These are phyloP conservation scores for Uromyces viciae-fabae DNA, from an alignment of 1,284 basidiomycete genomes.

Conservation along the genomic window DNA sequence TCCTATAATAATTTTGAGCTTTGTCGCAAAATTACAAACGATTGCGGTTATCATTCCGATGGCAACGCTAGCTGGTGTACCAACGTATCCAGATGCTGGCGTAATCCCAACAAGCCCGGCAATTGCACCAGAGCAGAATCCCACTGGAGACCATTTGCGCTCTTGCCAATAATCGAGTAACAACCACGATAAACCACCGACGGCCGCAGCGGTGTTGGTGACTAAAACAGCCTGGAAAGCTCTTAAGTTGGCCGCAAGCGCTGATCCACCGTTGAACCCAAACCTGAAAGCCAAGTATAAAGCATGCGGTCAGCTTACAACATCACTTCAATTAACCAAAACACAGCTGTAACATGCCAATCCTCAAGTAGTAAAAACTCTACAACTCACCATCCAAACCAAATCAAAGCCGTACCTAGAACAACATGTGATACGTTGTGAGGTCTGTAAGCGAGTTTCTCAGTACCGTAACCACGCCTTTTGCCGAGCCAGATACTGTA, in stretches of 20 bases:
- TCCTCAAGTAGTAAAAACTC: not conserved
- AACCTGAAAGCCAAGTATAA: constrained; percentile 46
- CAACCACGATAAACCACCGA: constrained; percentile 57
- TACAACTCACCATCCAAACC: constrained; percentile 53
- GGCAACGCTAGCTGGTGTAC: constrained; percentile 73
- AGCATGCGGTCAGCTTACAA: not conserved
- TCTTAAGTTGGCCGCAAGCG: constrained; percentile 56
- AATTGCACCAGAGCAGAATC: constrained; percentile 93
- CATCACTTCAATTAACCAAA: too few relatives aligned
- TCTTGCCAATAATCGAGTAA: constrained; percentile 52
- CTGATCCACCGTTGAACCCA: constrained; percentile 55
- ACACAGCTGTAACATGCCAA: not conserved
- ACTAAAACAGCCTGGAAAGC: constrained; percentile 57
- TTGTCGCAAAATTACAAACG: constrained; percentile 86
- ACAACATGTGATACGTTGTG: constrained; percentile 55
- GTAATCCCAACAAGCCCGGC: constrained; percentile 76
- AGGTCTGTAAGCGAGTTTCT: constrained; percentile 56
- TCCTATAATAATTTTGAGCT: constrained; percentile 74
- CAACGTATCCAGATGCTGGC: constrained; percentile 83
- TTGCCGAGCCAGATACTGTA: constrained; percentile 55
- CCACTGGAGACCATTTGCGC: constrained; percentile 60
- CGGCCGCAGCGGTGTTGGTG: constrained; percentile 55
- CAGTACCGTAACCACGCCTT: constrained; percentile 57
- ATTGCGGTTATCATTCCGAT: constrained; percentile 82
- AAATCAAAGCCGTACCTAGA: constrained; percentile 57